Percentiles rank a stretch among this genome's conserved stretches.
Evolutionary conservation across 2,329 filamentous ascomycete genomes (phyloP).

Genomic region (Emericellopsis cladophorae): DNA sequence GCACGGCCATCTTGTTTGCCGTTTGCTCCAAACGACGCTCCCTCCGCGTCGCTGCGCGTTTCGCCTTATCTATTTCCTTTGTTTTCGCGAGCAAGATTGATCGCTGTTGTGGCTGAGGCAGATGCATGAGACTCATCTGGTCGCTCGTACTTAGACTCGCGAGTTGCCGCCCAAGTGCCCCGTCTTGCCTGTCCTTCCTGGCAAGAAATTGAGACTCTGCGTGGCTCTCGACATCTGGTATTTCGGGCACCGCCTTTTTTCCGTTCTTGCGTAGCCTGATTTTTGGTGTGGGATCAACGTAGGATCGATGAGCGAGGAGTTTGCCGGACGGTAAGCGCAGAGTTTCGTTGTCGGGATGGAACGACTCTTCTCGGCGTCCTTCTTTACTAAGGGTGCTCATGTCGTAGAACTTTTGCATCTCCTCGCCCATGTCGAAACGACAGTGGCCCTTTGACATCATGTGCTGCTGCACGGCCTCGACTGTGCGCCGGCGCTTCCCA

Average conservation of each 20-base stretch:
- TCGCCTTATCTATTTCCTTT: neutral
- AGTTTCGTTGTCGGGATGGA: neutral
- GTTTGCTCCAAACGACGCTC: neutral
- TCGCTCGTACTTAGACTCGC: neutral
- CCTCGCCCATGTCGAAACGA: constrained; percentile 22
- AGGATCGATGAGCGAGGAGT: neutral
- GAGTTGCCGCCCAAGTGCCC: neutral
- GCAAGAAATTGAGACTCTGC: neutral
- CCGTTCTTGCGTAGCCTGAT: neutral
- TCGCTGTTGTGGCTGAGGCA: neutral
- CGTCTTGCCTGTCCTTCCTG: neutral
- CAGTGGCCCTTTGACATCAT: constrained; percentile 37
- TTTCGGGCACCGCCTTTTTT: no score
- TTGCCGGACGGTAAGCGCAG: neutral
- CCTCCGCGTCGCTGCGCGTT: neutral
- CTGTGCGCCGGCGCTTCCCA: constrained; percentile 25
- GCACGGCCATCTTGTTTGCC: neutral
- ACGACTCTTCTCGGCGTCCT: neutral
- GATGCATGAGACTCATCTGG: neutral
- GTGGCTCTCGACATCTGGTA: no score
- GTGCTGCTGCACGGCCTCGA: constrained; percentile 34
- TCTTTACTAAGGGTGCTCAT: neutral
- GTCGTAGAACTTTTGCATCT: constrained; percentile 28
- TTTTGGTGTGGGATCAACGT: neutral
- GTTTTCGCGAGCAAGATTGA: neutral